Conservation (phyloP, 1,284 basidiomycete species). For the Violaceomyces palustris region DNA sequence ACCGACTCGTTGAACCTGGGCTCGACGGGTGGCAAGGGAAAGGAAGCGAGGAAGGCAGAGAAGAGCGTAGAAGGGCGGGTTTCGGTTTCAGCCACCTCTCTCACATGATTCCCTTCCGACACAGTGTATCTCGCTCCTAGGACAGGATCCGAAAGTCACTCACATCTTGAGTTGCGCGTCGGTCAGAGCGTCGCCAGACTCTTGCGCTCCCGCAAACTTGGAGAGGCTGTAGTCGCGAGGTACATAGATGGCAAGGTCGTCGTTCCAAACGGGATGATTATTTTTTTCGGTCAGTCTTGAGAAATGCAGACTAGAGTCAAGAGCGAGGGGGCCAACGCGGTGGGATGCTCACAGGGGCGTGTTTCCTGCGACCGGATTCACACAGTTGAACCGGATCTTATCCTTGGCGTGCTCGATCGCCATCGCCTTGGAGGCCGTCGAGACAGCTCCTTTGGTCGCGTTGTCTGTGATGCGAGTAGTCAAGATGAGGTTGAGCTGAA, state of each 20-base stretch:
- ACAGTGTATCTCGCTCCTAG: too few relatives aligned
- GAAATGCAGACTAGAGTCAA: too few relatives aligned
- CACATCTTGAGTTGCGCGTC: background rate
- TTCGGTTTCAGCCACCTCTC: too few relatives aligned
- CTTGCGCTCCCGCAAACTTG: slow-evolving; percentile 15
- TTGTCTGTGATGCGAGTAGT: too few relatives aligned
- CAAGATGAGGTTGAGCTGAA: too few relatives aligned
- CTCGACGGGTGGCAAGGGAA: too few relatives aligned
- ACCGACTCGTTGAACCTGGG: slow-evolving; percentile 15
- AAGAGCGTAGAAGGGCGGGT: too few relatives aligned
- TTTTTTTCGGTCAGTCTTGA: too few relatives aligned
- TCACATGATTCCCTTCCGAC: too few relatives aligned
- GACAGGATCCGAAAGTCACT: too few relatives aligned
- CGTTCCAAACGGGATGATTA: background rate
- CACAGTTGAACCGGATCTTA: slow-evolving; percentile 21
- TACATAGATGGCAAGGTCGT: background rate
- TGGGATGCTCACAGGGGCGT: slow-evolving; percentile 25
- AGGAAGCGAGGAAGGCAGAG: background rate
- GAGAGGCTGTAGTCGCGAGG: slow-evolving; percentile 2
- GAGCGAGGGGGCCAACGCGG: background rate
- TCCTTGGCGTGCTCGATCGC: slow-evolving; percentile 23
- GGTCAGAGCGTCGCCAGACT: slow-evolving; percentile 12
- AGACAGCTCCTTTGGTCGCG: slow-evolving; percentile 21
- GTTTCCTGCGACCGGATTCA: slow-evolving; percentile 27
- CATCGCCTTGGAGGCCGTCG: slow-evolving; percentile 21